Base-by-base conservation (phyloP, 2,329 filamentous ascomycete species). In the Xylariaceae sp. region DNA sequence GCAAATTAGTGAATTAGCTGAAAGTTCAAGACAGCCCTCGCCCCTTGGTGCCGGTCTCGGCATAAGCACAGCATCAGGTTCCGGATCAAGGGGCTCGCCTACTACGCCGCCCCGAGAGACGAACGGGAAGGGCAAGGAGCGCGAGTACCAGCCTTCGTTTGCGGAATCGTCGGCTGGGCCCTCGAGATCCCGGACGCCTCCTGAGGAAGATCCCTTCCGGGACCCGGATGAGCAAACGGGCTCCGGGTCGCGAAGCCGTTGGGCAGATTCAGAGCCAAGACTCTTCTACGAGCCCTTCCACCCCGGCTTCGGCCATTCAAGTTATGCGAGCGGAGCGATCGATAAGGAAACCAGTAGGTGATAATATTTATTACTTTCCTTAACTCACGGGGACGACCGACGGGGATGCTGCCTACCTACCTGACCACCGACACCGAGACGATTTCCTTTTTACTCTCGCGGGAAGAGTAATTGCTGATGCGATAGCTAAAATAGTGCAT, bases 341-440 rank as follows among this genome's bases (percentile, higher is more conserved):
- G 74, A 72, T 45, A 76, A 77, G 66, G 67, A 76, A 60, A 64
- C 73, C 7, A 78, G 61, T 63, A n/a, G 59, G 61, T 63, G 15
- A 34, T 30, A 30, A 30, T 30, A 48, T 9, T 51, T n/a, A 18
- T 48, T 3, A 13, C 7, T 17, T 35, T 13, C 6, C 23, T n/a
- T 35, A 9, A 9, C 10, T 7, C 30, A 3, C 1, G 5, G 1
- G 52, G n/a, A n/a, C 5, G 17, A 35, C 17, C 23, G 23, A 30
- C 2, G 23, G 23, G 4, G 23, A 30, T 30, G 23, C 23, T 30
- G 23, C 23, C 23, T 30, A 30, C 23, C 23, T 30, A 30, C 23
- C 5, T 15, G 7, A 7, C 13, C 30, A 35, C 6, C 6, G 4
- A 30, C 17, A 35, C 2, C 15, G 13, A 9, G n/a, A 35, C 23